Conservation (phyloP, 2,329 filamentous ascomycete species). For the Alternaria consortialis region DNA sequence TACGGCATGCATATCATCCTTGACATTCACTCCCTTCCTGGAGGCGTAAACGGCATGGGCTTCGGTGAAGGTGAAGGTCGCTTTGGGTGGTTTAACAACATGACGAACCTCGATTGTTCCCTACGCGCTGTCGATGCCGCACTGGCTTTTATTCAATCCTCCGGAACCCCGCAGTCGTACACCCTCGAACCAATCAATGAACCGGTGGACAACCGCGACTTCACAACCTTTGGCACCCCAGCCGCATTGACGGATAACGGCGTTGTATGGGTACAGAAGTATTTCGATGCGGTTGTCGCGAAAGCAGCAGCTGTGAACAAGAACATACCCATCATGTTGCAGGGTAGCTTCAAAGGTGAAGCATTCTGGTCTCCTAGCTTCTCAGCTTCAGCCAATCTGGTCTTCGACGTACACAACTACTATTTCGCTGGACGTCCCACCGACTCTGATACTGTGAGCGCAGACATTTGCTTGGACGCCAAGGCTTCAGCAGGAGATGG, state of each 20-base stretch:
- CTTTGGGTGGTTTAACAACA: constrained; percentile 49
- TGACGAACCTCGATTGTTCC: constrained; percentile 46
- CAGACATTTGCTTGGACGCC: neutral
- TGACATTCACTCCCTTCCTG: constrained; percentile 45
- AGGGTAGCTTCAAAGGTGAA: constrained; percentile 30
- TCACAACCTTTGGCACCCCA: constrained; percentile 45
- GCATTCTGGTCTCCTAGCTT: constrained; percentile 28
- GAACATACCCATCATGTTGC: constrained; percentile 29
- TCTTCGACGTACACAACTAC: constrained; percentile 39
- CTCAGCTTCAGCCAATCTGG: constrained; percentile 24
- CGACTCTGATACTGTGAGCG: constrained; percentile 20
- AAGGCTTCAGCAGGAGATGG: neutral
- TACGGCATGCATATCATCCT: constrained; percentile 51
- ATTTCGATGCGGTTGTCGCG: constrained; percentile 35
- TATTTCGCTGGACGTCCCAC: constrained; percentile 31
- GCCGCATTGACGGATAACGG: constrained; percentile 41
- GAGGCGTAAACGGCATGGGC: constrained; percentile 43
- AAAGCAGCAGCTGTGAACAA: constrained; percentile 26
- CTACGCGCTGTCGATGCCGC: constrained; percentile 44
- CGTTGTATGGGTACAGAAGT: constrained; percentile 44
- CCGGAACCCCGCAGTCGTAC: constrained; percentile 40
- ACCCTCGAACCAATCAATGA: constrained; percentile 53
- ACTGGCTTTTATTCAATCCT: constrained; percentile 44
- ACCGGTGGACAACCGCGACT: constrained; percentile 42
- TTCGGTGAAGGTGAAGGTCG: constrained; percentile 35